These are phyloP conservation scores for Phaeosphaeriaceae sp. DNA, from an alignment of 2,329 filamentous ascomycete species.

Conservation along the genomic window DNA sequence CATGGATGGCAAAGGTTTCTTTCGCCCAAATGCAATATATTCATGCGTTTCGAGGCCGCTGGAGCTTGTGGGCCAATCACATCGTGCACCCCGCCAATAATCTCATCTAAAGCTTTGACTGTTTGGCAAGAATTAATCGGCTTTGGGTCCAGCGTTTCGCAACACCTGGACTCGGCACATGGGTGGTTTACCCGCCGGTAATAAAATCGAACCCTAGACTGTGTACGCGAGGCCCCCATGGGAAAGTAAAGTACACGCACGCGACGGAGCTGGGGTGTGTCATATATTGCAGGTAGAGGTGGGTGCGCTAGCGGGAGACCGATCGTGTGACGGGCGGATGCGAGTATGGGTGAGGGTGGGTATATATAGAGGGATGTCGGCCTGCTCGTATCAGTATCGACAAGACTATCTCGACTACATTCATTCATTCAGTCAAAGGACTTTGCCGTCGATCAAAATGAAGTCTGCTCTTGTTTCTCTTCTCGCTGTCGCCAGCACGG, in stretches of 20 bases:
- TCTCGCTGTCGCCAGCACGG: slow-evolving; percentile 28
- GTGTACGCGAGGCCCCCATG: neutral
- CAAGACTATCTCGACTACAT: neutral
- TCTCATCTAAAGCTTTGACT: slow-evolving; percentile 18
- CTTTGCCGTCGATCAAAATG: slow-evolving; percentile 22
- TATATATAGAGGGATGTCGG: neutral
- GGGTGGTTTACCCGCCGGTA: slow-evolving; percentile 20
- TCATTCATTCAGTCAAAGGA: neutral
- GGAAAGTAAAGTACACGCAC: neutral
- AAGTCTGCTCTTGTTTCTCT: slow-evolving; percentile 33
- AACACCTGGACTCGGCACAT: neutral
- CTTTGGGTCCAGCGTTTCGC: slow-evolving; percentile 16
- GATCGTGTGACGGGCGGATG: neutral
- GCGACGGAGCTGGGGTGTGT: neutral
- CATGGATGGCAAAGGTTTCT: neutral
- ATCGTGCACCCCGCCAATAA: neutral
- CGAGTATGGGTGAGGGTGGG: neutral
- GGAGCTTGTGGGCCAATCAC: slow-evolving; percentile 15
- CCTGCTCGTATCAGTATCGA: neutral
- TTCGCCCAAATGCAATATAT: slow-evolving; percentile 12
- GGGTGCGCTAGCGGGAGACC: neutral
- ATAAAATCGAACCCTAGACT: neutral
- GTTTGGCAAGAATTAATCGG: slow-evolving; percentile 21
- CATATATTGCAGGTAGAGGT: neutral
- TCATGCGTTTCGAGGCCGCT: slow-evolving; percentile 24